phyloP scores from a whole-genome alignment of 2,329 filamentous ascomycete genomes.

The Aspergillus pseudotamarii region DNA sequence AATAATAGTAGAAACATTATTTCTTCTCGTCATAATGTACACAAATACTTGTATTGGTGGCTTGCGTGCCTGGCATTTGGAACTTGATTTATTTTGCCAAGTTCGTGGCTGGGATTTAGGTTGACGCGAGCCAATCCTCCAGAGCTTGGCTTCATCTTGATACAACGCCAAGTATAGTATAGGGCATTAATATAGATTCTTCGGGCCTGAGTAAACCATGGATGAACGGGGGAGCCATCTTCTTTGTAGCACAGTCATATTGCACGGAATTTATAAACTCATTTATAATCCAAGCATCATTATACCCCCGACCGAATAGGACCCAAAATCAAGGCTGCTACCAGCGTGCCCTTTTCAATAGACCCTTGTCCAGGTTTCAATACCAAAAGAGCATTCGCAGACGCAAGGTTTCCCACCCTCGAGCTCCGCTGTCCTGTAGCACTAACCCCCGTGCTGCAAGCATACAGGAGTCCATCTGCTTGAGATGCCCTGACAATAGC shows the following conservation, averaged over 20 bases:
- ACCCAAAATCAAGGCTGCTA: conserved; percentile 80
- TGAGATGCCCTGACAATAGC: conserved; percentile 67
- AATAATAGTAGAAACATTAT: background rate
- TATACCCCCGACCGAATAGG: conserved; percentile 32
- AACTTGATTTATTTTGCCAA: background rate
- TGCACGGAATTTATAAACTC: background rate
- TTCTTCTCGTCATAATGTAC: background rate
- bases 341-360: conserved; percentile 67
- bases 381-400: conserved; percentile 83
- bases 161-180: background rate
- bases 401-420: conserved; percentile 81
- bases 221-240: background rate
- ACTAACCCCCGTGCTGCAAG: conserved; percentile 75
- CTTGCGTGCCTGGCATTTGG: background rate
- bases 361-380: conserved; percentile 52
- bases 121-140: background rate
- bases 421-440: conserved; percentile 74
- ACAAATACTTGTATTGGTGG: background rate
- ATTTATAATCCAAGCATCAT: background rate
- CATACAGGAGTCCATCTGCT: conserved; percentile 68
- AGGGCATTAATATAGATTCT: background rate
- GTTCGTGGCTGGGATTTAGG: background rate
- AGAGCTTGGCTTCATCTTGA: background rate
- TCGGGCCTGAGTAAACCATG: background rate
- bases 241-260: background rate